Evolutionary conservation across 2,329 filamentous ascomycete genomes (phyloP).

Genomic region (Pseudogymnoascus destructans): DNA sequence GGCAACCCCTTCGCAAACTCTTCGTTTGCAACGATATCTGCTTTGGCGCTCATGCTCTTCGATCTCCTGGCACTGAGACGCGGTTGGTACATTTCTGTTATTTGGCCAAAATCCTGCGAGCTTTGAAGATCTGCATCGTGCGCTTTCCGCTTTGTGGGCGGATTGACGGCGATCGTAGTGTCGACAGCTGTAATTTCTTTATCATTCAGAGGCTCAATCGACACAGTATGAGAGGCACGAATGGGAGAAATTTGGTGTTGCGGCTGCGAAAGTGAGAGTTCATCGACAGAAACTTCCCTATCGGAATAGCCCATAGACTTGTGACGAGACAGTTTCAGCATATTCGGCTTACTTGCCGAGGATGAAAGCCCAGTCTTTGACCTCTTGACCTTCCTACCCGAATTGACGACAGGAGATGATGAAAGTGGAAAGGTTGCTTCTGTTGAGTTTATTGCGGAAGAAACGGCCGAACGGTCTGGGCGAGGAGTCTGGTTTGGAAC

Average conservation of each 20-base stretch:
- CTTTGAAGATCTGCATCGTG: not conserved
- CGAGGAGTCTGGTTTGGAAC: slow-evolving; percentile 10
- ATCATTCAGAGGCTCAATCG: not conserved
- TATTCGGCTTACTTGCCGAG: not conserved
- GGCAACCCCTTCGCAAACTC: not conserved
- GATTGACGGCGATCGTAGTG: not conserved
- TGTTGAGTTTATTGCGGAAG: not conserved
- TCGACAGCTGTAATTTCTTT: not conserved
- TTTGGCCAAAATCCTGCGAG: slow-evolving; percentile 6
- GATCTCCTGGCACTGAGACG: slow-evolving; percentile 11
- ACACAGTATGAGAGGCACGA: not conserved
- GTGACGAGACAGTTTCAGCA: not conserved
- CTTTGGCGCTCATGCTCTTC: slow-evolving; percentile 11
- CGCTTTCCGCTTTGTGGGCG: not conserved
- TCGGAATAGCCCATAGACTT: not conserved
- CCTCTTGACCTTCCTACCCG: not conserved
- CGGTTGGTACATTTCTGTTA: slow-evolving; percentile 11
- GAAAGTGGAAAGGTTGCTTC: not conserved
- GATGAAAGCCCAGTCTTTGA: not conserved
- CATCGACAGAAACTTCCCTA: slow-evolving; percentile 9
- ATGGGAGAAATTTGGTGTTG: not conserved
- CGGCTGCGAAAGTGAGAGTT: not conserved
- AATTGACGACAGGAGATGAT: not conserved
- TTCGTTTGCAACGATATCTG: not conserved
- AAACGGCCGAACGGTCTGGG: not conserved